Evolutionary conservation across 83 land plant species (phyloP).

Genomic region (Diphasiastrum complanatum): DNA sequence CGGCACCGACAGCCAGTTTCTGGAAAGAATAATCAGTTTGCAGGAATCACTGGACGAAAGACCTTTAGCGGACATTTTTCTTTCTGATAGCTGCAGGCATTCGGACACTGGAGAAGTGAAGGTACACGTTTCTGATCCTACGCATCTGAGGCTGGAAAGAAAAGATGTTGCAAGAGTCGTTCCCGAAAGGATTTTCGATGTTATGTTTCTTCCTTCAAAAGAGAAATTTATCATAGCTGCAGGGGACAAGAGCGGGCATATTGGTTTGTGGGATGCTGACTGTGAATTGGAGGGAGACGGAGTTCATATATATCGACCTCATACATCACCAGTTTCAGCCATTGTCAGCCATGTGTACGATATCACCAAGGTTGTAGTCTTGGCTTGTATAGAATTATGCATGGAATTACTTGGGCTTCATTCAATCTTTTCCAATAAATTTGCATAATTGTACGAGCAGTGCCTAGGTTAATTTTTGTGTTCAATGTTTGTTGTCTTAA

Average conservation of each 20-base stretch:
- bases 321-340: constrained; percentile 53
- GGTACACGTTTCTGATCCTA: constrained; percentile 7
- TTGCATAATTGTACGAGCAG: too few relatives aligned
- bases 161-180: constrained; percentile 47
- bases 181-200: constrained; percentile 35
- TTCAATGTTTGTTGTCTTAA: too few relatives aligned
- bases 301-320: constrained; percentile 42
- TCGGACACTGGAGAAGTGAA: not conserved
- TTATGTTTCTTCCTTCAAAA: constrained; percentile 39
- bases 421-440: too few relatives aligned
- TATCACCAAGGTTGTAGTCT: constrained; percentile 36
- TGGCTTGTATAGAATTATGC: not conserved
- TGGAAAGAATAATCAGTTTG: not conserved
- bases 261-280: constrained; percentile 64
- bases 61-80: not conserved
- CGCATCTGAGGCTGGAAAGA: constrained; percentile 26
- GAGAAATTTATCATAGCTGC: constrained; percentile 33
- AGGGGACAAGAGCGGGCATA: constrained; percentile 53
- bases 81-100: not conserved
- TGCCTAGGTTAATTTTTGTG: too few relatives aligned
- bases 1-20: too few relatives aligned
- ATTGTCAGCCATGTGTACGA: constrained; percentile 33
- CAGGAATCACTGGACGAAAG: not conserved
- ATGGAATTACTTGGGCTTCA: not conserved
- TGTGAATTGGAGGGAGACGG: constrained; percentile 34